Evolutionary conservation across 306 rosid species (phyloP).

Genomic region (Psophocarpus tetragonolobus): DNA sequence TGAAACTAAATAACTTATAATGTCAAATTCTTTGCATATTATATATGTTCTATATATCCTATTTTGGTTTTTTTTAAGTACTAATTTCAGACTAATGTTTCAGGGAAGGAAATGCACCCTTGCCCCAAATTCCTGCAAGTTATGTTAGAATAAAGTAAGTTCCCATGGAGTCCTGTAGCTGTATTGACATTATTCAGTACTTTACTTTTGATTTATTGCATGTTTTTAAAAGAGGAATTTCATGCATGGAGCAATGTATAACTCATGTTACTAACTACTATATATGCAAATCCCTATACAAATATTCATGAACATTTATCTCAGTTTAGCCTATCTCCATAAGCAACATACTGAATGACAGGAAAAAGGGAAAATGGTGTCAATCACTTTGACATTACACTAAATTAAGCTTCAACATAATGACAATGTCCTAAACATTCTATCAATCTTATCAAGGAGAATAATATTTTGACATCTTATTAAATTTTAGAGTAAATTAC

Average conservation of each 20-base stretch:
- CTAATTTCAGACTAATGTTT: constrained; percentile 43
- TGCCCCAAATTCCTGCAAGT: constrained; percentile 72
- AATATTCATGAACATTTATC: constrained; percentile 9
- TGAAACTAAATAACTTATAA: constrained; percentile 9
- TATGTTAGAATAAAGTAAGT: constrained; percentile 87
- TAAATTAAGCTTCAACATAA: background rate
- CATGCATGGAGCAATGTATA: constrained; percentile 9
- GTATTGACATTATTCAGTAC: constrained; percentile 9
- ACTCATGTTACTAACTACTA: background rate
- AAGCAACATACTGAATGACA: constrained; percentile 2
- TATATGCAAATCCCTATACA: constrained; percentile 7
- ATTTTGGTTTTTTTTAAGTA: background rate
- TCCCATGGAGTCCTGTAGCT: background rate
- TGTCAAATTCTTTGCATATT: constrained; percentile 13
- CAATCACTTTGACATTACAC: constrained; percentile 21
- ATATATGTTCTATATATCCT: background rate
- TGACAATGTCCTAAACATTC: constrained; percentile 19
- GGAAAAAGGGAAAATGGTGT: constrained; percentile 16
- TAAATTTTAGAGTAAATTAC: too few species aligned
- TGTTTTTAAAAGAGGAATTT: constrained; percentile 13
- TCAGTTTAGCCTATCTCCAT: constrained; percentile 4
- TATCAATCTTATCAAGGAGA: constrained; percentile 24
- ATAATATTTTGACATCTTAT: background rate
- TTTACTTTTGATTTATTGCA: constrained; percentile 17
- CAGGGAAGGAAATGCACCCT: constrained; percentile 74